Conservation (phyloP, 441 rosid genomes). For the Cnidoscolus chayamansa region DNA sequence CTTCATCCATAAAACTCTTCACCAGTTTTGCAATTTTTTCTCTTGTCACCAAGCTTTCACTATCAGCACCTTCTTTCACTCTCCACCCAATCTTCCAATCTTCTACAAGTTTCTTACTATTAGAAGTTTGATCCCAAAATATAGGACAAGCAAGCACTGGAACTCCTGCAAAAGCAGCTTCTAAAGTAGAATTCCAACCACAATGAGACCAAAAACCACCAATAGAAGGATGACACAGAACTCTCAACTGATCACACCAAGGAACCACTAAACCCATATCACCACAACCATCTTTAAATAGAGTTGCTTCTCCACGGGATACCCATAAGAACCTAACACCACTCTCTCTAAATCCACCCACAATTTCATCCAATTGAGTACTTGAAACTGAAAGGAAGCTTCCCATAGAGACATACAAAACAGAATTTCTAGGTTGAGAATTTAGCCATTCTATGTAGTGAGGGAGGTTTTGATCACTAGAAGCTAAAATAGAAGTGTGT, state of each 20-base stretch:
- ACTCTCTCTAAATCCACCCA: constrained; percentile 30
- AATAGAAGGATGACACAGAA: constrained; percentile 35
- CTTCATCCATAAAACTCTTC: constrained; percentile 36
- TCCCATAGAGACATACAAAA: constrained; percentile 48
- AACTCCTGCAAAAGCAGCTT: constrained; percentile 44
- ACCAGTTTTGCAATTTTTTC: constrained; percentile 20
- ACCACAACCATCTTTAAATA: constrained; percentile 13
- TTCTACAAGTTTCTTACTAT: constrained; percentile 39
- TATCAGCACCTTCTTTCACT: constrained; percentile 7
- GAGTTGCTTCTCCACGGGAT: constrained; percentile 19
- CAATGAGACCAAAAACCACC: constrained; percentile 70
- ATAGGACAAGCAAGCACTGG: constrained; percentile 42
- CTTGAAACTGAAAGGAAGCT: constrained; percentile 41
- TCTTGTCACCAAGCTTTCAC: constrained; percentile 15
- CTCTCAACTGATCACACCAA: constrained; percentile 60
- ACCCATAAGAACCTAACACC: constrained; percentile 43
- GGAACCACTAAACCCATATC: constrained; percentile 38
- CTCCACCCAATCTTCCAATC: constrained; percentile 56
- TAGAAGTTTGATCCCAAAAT: constrained; percentile 39
- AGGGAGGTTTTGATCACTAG: not conserved
- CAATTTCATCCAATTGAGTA: constrained; percentile 43
- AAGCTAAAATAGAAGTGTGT: not conserved
- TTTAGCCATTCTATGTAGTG: constrained; percentile 40
- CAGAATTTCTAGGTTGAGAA: constrained; percentile 38
- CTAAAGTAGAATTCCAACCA: constrained; percentile 55